Evolutionary conservation across 805 yeast genomes (phyloP), one percentile per base, ranked within the genome.

Genomic region (Yarrowia sp.): DNA sequence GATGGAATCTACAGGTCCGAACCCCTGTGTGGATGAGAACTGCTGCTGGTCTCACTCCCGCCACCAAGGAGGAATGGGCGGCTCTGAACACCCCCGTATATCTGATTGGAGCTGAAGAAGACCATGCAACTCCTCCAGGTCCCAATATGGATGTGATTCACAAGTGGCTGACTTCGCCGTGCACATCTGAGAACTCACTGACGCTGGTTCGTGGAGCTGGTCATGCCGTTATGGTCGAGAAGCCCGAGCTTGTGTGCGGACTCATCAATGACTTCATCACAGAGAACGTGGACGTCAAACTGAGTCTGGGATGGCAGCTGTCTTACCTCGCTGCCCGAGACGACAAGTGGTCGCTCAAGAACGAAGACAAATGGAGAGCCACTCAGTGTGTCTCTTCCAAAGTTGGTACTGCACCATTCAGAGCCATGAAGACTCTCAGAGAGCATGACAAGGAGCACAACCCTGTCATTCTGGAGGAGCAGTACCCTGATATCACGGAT

Each of bases 311-410:
- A 1, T 89, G 93, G 93, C 91, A 88, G 59, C 80, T 89, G 66
- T 82, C 84, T 71, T 81, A 86, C 16, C 58, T 79, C 45, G 82
- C 82, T 1, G 71, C 77, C 8, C 85, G 86, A 73, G 90, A 90
- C 2, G 82, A 85, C 66, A 89, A 90, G 77, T 90, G 94, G 94
- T 90, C 92, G 26, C 77, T 90, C 71, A 89, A 89, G 76, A 90
- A 89, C 74, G 90, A 88, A 74, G 82, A 81, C 70, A 90, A 89
- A 75, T 90, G 95, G 94, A 81, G 82, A 74, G 79, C 82, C 42
- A 80, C 87, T 8, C 81, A 81, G 55, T 80, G 87, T 0, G 80
- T 89, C 0, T 77, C 70, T 76, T 32, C 78, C 73, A 69, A 72
- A 71, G 67, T 77, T 70, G 67, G 82, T 77, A 35, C 74, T 73